These are phyloP conservation scores for Hordeum vulgare DNA, from an alignment of 176 grass and related monocot genomes.

Conservation along the genomic window MorexV3_pseudomolecules_assembly NC_058524.1:50430144-50430643, in stretches of 20 bases:
- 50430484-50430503: conserved; percentile 73
- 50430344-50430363: conserved; percentile 95
- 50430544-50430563: conserved; percentile 92
- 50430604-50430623: conserved; percentile 72
- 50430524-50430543: conserved; percentile 96
- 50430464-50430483: conserved; percentile 94
- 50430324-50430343: conserved; percentile 79
- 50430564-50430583: conserved; percentile 84
- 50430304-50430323: conserved; percentile 89
- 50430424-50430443: conserved; percentile 90
- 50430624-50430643: conserved; percentile 71
- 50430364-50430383: conserved; percentile 93
- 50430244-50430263: conserved; percentile 93
- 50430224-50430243: conserved; percentile 90
- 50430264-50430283: conserved; percentile 76
- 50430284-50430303: conserved; percentile 90
- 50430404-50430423: conserved; percentile 98
- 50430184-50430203: conserved; percentile 92
- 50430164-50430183: conserved; percentile 39
- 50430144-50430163: background rate
- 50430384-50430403: conserved; percentile 94
- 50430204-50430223: conserved; percentile 62
- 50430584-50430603: conserved; percentile 59
- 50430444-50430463: conserved; percentile 91
- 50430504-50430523: conserved; percentile 88